Conservation (phyloP, 2,329 filamentous ascomycete species). For the Colletotrichum sidae region DNA sequence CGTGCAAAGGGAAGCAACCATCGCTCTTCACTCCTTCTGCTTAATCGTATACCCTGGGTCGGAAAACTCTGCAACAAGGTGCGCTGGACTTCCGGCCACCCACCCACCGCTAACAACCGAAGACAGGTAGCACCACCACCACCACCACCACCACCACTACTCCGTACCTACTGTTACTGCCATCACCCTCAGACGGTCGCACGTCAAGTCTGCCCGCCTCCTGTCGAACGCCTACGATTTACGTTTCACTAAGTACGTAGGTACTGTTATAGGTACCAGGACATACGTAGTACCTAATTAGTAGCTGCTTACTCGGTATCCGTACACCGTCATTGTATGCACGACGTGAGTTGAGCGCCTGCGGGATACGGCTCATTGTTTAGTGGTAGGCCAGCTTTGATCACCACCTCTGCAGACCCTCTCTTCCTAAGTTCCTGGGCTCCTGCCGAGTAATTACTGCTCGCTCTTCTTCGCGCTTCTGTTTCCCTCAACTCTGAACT, state of each 20-base stretch:
- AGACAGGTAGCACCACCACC: too few species aligned
- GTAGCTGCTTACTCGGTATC: too few species aligned
- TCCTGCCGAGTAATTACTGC: background rate
- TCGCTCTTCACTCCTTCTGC: background rate
- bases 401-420: too few species aligned
- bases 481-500: background rate
- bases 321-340: too few species aligned
- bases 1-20: background rate
- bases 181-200: too few species aligned
- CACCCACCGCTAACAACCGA: too few species aligned
- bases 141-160: background rate
- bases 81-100: too few species aligned
- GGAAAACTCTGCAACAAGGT: slow-evolving; percentile 35
- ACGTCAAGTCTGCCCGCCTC: too few species aligned
- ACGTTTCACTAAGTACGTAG: background rate
- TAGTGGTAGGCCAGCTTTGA: too few species aligned
- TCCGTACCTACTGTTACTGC: background rate
- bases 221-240: background rate
- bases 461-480: background rate
- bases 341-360: too few species aligned
- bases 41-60: slow-evolving; percentile 14
- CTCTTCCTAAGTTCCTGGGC: background rate
- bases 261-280: background rate
- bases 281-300: too few species aligned
- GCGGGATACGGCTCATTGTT: too few species aligned